A percentile compares a stretch with the other conserved stretches of the same genome.
Conservation (phyloP, 805 yeast genomes). For the Clavispora phyllophila region DNA sequence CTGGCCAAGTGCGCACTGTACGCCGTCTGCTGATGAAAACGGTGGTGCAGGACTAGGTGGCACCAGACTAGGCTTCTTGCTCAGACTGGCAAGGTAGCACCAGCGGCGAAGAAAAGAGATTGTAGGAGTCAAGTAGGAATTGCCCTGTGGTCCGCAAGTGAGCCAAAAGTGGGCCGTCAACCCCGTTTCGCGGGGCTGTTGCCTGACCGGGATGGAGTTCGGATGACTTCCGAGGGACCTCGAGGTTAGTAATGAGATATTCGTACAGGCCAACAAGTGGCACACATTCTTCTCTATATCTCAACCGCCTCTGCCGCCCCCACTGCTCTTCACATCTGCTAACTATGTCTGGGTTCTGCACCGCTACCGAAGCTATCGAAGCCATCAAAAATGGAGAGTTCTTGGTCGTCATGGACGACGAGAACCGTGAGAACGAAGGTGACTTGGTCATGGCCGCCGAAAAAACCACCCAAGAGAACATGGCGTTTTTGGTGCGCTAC, state of each 20-base stretch:
- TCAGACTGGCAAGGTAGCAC: too few relatives aligned
- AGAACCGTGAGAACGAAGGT: constrained; percentile 94
- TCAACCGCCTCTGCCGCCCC: background rate
- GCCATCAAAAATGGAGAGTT: constrained; percentile 72
- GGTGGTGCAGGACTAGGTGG: too few relatives aligned
- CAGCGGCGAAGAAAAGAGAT: too few relatives aligned
- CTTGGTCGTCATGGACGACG: constrained; percentile 95
- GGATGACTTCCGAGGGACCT: background rate
- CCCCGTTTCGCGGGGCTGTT: too few relatives aligned
- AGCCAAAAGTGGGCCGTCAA: too few relatives aligned
- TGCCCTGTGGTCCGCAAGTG: background rate
- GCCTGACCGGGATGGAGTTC: too few relatives aligned
- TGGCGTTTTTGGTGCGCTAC: constrained; percentile 90
- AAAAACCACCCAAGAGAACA: constrained; percentile 67
- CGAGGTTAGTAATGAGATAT: background rate
- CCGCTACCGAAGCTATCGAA: constrained; percentile 66
- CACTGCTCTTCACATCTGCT: background rate
- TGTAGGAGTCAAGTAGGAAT: too few relatives aligned
- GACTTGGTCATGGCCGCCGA: constrained; percentile 94
- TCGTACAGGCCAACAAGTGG: background rate
- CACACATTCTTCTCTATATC: background rate
- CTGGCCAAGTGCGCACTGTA: background rate
- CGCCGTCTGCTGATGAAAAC: background rate
- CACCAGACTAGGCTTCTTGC: too few relatives aligned
- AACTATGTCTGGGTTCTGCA: constrained; percentile 32